A percentile compares a stretch with the other conserved stretches of the same genome.
Conservation (phyloP, 768 basidiomycete genomes). For the Mrakia blollopis region DNA sequence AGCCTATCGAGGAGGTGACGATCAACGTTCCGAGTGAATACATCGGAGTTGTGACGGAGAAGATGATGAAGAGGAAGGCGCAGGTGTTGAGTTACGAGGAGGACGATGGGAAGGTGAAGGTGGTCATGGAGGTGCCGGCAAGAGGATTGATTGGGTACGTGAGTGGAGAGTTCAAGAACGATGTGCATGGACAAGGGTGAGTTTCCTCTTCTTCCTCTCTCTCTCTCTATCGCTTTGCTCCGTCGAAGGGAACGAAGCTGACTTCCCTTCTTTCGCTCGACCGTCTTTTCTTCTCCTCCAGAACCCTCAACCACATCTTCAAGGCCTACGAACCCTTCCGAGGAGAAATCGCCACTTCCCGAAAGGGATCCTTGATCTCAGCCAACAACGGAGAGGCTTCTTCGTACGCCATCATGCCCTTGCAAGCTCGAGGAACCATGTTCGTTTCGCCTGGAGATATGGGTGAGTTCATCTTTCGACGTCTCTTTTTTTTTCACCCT, state of each 20-base stretch:
- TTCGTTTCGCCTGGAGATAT: conserved; percentile 26
- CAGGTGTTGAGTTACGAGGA: conserved; percentile 30
- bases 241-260: too few species aligned
- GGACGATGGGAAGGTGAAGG: conserved; percentile 33
- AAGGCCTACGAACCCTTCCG: conserved; percentile 31
- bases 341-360: conserved; percentile 26
- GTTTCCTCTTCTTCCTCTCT: not conserved
- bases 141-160: conserved; percentile 33
- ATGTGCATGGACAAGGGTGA: conserved; percentile 34
- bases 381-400: conserved; percentile 23
- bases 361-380: conserved; percentile 31
- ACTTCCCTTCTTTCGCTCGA: not conserved
- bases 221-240: too few species aligned
- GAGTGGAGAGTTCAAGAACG: conserved; percentile 34
- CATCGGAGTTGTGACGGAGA: conserved; percentile 31
- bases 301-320: conserved; percentile 33
- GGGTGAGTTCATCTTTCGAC: conserved; percentile 10
- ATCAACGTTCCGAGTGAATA: conserved; percentile 29
- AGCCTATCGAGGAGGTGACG: conserved; percentile 33
- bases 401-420: conserved; percentile 27
- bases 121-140: conserved; percentile 33
- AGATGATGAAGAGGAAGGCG: conserved; percentile 33
- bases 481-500: not conserved
- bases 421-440: conserved; percentile 29
- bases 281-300: not conserved